phyloP scores from a whole-genome alignment of 306 rosid species.

The Cicer judaicum region DNA sequence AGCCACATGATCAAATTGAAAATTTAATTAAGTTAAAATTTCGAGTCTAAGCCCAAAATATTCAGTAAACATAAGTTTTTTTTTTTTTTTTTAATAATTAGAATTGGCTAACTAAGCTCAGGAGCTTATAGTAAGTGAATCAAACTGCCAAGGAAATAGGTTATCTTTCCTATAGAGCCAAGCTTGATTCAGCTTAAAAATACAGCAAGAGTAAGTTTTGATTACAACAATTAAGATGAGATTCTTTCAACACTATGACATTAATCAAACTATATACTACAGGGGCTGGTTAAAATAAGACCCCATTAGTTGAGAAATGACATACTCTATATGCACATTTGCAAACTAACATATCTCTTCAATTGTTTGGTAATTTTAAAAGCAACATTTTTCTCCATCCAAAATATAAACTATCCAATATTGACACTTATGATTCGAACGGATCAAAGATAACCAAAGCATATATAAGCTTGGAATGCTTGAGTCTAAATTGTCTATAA shows the following conservation, averaged over 20 bases:
- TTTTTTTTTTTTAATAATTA: not conserved
- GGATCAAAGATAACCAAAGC: not conserved
- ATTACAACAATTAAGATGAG: constrained; percentile 34
- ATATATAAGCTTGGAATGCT: not conserved
- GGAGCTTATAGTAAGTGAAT: too few species aligned
- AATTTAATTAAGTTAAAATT: not conserved
- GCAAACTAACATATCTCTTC: constrained; percentile 37
- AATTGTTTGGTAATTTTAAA: constrained; percentile 10
- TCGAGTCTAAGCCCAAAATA: not conserved
- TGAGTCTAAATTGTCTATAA: not conserved
- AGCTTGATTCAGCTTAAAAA: not conserved
- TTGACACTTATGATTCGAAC: not conserved
- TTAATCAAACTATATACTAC: constrained; percentile 19
- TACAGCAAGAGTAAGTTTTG: not conserved
- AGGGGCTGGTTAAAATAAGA: constrained; percentile 46
- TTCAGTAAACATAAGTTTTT: not conserved
- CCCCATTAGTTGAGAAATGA: constrained; percentile 46
- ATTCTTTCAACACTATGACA: constrained; percentile 39
- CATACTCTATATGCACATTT: constrained; percentile 35
- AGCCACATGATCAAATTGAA: too few species aligned
- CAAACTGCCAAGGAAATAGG: not conserved
- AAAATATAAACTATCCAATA: constrained; percentile 12
- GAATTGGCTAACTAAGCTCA: not conserved
- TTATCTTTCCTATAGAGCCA: not conserved
- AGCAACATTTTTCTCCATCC: constrained; percentile 30